phyloP scores from a whole-genome alignment of 306 rosid species.

The Albizia julibrissin region DNA sequence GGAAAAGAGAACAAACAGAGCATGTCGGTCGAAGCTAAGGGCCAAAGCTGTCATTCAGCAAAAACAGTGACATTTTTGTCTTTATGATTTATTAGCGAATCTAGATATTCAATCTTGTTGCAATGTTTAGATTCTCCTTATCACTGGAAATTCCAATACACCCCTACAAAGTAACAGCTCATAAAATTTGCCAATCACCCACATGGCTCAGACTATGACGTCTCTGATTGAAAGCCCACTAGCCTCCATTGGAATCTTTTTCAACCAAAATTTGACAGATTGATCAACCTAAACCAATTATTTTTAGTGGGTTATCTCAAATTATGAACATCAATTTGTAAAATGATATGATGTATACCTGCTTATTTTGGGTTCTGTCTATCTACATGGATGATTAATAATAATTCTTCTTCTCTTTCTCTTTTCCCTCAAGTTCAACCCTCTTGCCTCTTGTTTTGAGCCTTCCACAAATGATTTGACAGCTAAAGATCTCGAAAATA shows the following conservation, averaged over 20 bases:
- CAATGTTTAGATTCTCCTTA: slow-evolving; percentile 33
- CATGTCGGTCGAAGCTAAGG: not conserved
- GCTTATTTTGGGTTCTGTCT: not conserved
- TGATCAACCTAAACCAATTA: slow-evolving; percentile 38
- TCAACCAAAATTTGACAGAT: slow-evolving; percentile 32
- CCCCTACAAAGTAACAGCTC: slow-evolving; percentile 7
- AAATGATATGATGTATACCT: slow-evolving; percentile 15
- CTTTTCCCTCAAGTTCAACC: not conserved
- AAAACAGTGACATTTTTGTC: slow-evolving; percentile 27
- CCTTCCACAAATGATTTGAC: not conserved
- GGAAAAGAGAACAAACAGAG: not conserved
- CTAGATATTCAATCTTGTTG: slow-evolving; percentile 16
- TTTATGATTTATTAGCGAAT: not conserved
- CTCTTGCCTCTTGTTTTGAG: not conserved
- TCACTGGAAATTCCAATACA: slow-evolving; percentile 33
- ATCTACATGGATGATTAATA: not conserved
- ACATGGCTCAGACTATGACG: slow-evolving; percentile 45
- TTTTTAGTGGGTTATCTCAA: slow-evolving; percentile 38
- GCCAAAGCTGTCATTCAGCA: slow-evolving; percentile 17
- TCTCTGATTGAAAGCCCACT: slow-evolving; percentile 42
- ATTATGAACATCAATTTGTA: slow-evolving; percentile 35
- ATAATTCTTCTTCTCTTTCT: not conserved
- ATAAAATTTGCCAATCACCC: slow-evolving; percentile 40
- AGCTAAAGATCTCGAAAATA: not conserved
- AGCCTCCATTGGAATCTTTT: slow-evolving; percentile 38